phyloP scores from a whole-genome alignment of 192 early-diverging fungal species.

The Linnemannia schmuckeri region DNA sequence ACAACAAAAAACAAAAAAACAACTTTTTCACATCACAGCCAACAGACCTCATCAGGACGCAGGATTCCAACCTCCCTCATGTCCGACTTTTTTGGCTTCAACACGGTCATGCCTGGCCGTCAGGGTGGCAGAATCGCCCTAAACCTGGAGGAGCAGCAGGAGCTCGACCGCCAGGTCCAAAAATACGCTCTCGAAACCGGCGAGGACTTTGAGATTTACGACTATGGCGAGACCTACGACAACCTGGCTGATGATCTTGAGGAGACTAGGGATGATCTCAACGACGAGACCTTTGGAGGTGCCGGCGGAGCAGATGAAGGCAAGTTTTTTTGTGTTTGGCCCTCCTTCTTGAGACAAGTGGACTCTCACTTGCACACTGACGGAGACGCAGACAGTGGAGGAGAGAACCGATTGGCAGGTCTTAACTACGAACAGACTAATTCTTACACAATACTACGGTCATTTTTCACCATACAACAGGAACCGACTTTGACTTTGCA shows the following conservation, averaged over 20 bases:
- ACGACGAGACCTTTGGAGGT: slow-evolving; percentile 81
- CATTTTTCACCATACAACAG: slow-evolving; percentile 26
- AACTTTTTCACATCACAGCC: background rate
- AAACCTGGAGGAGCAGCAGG: slow-evolving; percentile 57
- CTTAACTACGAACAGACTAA: background rate
- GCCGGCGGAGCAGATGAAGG: slow-evolving; percentile 60
- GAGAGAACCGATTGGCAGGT: background rate
- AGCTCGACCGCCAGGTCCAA: slow-evolving; percentile 52
- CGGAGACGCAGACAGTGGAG: no score
- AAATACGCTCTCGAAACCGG: slow-evolving; percentile 54
- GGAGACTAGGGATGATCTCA: slow-evolving; percentile 77
- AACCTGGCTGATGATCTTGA: slow-evolving; percentile 70
- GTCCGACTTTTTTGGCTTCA: slow-evolving; percentile 66
- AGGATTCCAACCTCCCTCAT: slow-evolving; percentile 18
- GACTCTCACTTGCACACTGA: background rate
- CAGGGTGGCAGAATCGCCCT: slow-evolving; percentile 48
- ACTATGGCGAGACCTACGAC: slow-evolving; percentile 72
- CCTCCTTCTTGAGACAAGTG: background rate
- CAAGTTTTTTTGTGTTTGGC: slow-evolving; percentile 2
- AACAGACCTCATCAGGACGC: background rate
- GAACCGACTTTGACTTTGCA: slow-evolving; percentile 82
- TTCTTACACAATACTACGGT: slow-evolving; percentile 5
- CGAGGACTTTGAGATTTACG: slow-evolving; percentile 74
- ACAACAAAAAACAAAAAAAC: background rate
- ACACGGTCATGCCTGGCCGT: slow-evolving; percentile 63